Base-by-base conservation (phyloP, 257 asterid genomes). In the Eucommia ulmoides region DNA sequence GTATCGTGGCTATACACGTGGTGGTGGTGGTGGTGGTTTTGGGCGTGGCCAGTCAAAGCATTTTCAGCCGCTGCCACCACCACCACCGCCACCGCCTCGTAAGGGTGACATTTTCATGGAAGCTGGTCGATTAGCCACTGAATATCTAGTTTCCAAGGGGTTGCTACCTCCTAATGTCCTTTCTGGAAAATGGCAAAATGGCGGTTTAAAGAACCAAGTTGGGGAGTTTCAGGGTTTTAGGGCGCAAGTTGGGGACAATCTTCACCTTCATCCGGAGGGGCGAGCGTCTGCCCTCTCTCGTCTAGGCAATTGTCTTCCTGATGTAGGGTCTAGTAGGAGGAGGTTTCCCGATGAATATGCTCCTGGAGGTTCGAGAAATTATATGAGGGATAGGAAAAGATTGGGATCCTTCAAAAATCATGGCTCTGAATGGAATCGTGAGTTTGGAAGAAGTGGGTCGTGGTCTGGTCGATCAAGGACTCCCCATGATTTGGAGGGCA, bases 61-160 rank as follows among this genome's bases (percentile, higher is more conserved):
- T 77, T 79, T 65, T 88, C 68, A 48, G 68, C 77, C 65, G 25
- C 75, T 79, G 64, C 92, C 68, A 48, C 69, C 77, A 22, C 67
- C 76, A 19, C 71, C 38, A 44, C 76, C 76, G 10, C 88, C 82
- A 20, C 77, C 62, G 0, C 68, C 8, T 29, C 6, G 64, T 22
- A 76, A 56, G 56, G 45, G 76, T 11, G 88, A 81, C 48, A 18
- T 91, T 61, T 81, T 86, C 41, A 60, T 86, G 65, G 96, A 91
- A 66, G 98, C 98, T 41, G 98, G 98, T 41, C 76, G 64, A 65
- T 58, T 91, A 60, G 98, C 98, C 11, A 81, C 96, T 38, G 96
- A 86, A 65, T 91, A 81, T 55, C 66, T 86, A 65, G 82, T 86
- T 52, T 60, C 86, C 42, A 86, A 77, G 58, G 98, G 96, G 18